These are phyloP conservation scores for Lactarius hengduanensis DNA, from an alignment of 768 basidiomycete genomes.

Conservation along the genomic window DNA sequence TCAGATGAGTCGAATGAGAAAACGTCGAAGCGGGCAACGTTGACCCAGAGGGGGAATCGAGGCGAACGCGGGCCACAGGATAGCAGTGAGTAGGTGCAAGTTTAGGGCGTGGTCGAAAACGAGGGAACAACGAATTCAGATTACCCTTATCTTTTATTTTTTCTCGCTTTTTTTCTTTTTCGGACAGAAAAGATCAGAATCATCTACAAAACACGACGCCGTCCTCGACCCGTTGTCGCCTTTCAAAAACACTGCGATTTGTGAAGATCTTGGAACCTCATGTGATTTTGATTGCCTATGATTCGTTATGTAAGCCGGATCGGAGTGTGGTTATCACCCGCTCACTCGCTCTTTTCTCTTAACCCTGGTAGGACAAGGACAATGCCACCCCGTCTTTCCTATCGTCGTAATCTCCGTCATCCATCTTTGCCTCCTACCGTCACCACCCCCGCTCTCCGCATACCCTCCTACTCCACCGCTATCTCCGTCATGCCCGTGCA, in stretches of 20 bases:
- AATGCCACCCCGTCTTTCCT: background rate
- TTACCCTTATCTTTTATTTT: background rate
- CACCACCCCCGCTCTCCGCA: background rate
- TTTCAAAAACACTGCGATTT: background rate
- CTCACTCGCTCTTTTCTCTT: background rate
- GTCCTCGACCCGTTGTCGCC: background rate
- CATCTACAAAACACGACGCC: background rate
- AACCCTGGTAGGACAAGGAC: background rate
- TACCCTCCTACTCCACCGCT: background rate
- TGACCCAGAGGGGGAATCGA: background rate
- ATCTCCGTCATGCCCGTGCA: constrained; percentile 10
- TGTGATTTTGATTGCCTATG: background rate
- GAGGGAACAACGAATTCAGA: constrained; percentile 3
- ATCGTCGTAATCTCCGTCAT: background rate
- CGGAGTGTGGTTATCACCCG: background rate
- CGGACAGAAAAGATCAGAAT: background rate
- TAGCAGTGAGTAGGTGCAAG: background rate
- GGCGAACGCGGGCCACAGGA: background rate
- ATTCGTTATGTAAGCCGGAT: background rate
- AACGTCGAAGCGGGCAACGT: constrained; percentile 1
- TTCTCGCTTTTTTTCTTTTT: no score
- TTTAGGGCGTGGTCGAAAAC: constrained; percentile 7
- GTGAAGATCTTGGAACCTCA: background rate
- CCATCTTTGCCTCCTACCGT: background rate
- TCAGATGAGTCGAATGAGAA: constrained; percentile 2